Evolutionary conservation across 441 rosid species (phyloP), one percentile per base, ranked within the genome.

Genomic region (Omphalea diandra): DNA sequence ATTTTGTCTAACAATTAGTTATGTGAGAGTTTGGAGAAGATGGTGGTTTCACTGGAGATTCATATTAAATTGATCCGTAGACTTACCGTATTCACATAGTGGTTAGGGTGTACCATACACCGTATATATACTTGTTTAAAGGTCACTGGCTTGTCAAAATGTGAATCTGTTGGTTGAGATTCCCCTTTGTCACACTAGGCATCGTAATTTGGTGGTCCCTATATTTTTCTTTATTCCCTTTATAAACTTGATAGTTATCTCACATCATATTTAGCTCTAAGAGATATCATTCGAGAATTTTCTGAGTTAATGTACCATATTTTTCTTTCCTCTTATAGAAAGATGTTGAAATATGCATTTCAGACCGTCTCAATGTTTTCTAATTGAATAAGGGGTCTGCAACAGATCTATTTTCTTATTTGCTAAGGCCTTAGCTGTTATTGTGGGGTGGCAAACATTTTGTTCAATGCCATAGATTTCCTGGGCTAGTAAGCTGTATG

Each of bases 331-430:
- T 18, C n/a, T 27, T 26, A 43, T 9, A 17, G 67, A 43, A 27
- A 63, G 35, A 41, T 43, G 2, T 22, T 38, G 18, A 38, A 15
- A 15, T 41, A 62, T 62, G 66, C 49, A 59, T 41, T 59, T 61
- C 47, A 15, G 36, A 40, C 47, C 14, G 38, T 27, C 17, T n/a
- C 67, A 43, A 40, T 24, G 10, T 40, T 38, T 61, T 7, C 20
- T 27, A 17, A 41, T 24, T 36, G 7, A 41, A 50, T 17, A 27
- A 61, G 18, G 44, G 15, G 53, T 63, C 43, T 12, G 14, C 20
- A 41, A 26, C 36, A 63, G 38, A 27, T 43, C 12, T 43, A 14
- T 41, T 9, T 58, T n/a, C 27, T 27, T 33, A 63, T 27, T 44
- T 3, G 64, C 41, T 2, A 29, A 27, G 33, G 2, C n/a, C 65